Conservation (phyloP, 345 rosid species). For the Bretschneidera sinensis region DNA sequence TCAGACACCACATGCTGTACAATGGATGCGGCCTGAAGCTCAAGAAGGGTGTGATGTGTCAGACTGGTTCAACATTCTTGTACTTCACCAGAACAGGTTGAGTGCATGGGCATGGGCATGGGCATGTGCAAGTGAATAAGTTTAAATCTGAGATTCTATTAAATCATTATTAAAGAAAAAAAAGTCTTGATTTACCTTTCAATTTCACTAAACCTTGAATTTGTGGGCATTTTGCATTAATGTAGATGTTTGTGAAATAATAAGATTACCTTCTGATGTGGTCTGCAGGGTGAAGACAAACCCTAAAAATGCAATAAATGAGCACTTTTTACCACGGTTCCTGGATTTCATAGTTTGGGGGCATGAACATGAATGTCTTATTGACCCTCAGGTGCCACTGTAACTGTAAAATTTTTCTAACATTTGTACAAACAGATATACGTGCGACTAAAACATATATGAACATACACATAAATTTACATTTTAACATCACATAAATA, state of each 20-base stretch:
- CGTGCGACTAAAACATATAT: too few species aligned
- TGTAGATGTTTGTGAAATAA: not conserved
- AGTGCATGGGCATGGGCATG: slow-evolving; percentile 7
- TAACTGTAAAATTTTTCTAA: slow-evolving; percentile 1
- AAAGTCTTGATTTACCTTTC: not conserved
- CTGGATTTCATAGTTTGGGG: slow-evolving; percentile 98
- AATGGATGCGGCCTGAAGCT: slow-evolving; percentile 99
- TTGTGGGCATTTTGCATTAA: not conserved
- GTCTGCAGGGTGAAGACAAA: slow-evolving; percentile 81
- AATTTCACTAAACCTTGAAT: not conserved
- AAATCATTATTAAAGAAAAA: not conserved
- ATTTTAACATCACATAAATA: not conserved
- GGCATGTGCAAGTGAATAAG: too few species aligned
- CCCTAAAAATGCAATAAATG: slow-evolving; percentile 96
- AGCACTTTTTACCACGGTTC: slow-evolving; percentile 93
- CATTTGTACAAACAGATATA: too few species aligned
- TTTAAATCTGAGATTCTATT: not conserved
- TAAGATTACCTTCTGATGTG: not conserved
- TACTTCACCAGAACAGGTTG: slow-evolving; percentile 98
- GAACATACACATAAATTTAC: not conserved
- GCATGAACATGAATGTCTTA: slow-evolving; percentile 93
- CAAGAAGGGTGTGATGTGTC: slow-evolving; percentile 78
- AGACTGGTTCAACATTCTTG: slow-evolving; percentile 97
- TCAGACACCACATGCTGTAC: slow-evolving; percentile 97
- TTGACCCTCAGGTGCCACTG: slow-evolving; percentile 82